Conservation (phyloP, 257 asterid genomes). For the Euphrasia confusa region DNA sequence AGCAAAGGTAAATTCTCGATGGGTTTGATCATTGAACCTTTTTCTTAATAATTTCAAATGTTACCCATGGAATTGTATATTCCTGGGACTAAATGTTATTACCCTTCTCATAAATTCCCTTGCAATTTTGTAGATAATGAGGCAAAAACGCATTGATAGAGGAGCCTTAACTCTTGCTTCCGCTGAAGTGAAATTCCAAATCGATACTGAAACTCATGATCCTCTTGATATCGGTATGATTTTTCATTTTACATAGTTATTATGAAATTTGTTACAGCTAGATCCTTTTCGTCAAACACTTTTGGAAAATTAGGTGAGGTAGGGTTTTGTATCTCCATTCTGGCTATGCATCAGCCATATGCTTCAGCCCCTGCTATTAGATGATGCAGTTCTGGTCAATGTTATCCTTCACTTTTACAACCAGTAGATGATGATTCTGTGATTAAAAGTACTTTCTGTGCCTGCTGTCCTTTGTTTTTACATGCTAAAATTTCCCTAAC, state of each 20-base stretch:
- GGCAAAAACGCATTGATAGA: conserved; percentile 92
- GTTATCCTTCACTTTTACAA: conserved; percentile 5
- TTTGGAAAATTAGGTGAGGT: conserved; percentile 15
- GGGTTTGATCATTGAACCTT: conserved; percentile 8
- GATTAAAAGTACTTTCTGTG: neutral
- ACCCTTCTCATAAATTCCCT: neutral
- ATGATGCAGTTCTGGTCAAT: conserved; percentile 8
- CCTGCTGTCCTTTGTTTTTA: conserved; percentile 5
- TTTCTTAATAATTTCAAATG: conserved; percentile 6
- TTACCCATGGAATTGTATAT: conserved; percentile 34
- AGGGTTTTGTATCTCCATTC: conserved; percentile 4
- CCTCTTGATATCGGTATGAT: conserved; percentile 95
- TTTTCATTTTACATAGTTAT: conserved; percentile 3
- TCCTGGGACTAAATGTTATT: conserved; percentile 56
- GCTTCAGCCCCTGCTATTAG: conserved; percentile 7
- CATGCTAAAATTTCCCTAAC: neutral
- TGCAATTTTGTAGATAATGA: conserved; percentile 68
- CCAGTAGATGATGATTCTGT: neutral
- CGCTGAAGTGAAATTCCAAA: conserved; percentile 97
- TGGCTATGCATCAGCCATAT: conserved; percentile 20
- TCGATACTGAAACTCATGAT: conserved; percentile 97
- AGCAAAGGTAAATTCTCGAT: conserved; percentile 65
- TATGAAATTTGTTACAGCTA: neutral
- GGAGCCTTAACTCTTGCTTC: conserved; percentile 99
- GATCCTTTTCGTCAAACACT: conserved; percentile 7